Evolutionary conservation across 1,284 basidiomycete species (phyloP).

Genomic region (Lentinula novae-zelandiae): DNA sequence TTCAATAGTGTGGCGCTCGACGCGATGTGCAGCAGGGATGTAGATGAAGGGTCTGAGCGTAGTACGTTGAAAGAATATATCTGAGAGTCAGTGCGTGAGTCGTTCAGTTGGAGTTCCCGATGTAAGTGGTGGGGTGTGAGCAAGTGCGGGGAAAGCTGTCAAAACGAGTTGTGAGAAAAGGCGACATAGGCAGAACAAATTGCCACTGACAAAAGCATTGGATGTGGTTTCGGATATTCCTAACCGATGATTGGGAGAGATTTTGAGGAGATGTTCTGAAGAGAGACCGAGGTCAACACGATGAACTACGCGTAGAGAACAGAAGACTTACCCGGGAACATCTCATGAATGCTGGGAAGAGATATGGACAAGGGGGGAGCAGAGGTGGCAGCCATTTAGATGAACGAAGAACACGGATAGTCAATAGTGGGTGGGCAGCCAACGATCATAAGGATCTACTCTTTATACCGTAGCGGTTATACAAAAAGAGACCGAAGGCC

Average conservation of each 20-base stretch:
- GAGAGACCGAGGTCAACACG: neutral
- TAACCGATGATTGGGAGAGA: slow-evolving; percentile 4
- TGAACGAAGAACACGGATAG: neutral
- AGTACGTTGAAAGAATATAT: slow-evolving; percentile 37
- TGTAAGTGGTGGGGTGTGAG: neutral
- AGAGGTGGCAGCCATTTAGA: slow-evolving; percentile 12
- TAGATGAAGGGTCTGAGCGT: slow-evolving; percentile 35
- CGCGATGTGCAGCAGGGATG: slow-evolving; percentile 41
- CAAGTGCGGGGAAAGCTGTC: slow-evolving; percentile 4
- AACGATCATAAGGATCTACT: neutral
- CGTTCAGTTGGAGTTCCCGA: neutral
- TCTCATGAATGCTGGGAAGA: slow-evolving; percentile 52
- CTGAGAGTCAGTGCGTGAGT: neutral
- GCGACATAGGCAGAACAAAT: neutral
- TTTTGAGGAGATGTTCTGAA: slow-evolving; percentile 25
- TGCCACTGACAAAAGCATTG: neutral
- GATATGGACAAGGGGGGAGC: slow-evolving; percentile 24
- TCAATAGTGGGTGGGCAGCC: neutral
- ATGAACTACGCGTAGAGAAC: neutral
- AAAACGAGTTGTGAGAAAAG: neutral
- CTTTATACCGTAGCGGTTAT: neutral
- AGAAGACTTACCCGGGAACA: slow-evolving; percentile 46
- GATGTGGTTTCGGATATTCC: neutral
- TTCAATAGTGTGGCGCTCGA: slow-evolving; percentile 36
- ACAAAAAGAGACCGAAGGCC: neutral